phyloP scores from a whole-genome alignment of 192 early-diverging fungal species.

The Gigaspora rosea region DNA sequence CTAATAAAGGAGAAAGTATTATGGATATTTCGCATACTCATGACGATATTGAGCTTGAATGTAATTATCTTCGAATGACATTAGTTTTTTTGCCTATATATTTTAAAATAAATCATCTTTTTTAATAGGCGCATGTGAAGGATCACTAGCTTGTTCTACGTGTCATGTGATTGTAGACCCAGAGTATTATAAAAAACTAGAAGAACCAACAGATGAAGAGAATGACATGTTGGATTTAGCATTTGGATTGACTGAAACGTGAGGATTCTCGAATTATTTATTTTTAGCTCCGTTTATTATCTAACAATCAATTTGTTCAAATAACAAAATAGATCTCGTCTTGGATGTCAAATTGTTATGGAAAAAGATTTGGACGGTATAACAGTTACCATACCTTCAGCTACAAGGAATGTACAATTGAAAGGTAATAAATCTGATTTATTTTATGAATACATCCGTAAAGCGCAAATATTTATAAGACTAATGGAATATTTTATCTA shows the following conservation, averaged over 20 bases:
- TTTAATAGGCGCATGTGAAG: slow-evolving; percentile 84
- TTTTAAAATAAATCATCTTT: not conserved
- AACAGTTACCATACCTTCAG: slow-evolving; percentile 84
- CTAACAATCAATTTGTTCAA: not conserved
- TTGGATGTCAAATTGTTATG: slow-evolving; percentile 93
- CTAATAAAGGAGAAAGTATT: slow-evolving; percentile 83
- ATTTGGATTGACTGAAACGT: slow-evolving; percentile 95
- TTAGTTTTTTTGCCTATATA: not conserved
- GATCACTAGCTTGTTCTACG: slow-evolving; percentile 91
- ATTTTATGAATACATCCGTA: too few relatives aligned
- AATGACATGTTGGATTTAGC: slow-evolving; percentile 98
- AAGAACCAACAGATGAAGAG: slow-evolving; percentile 95
- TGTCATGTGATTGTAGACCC: slow-evolving; percentile 91
- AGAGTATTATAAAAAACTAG: slow-evolving; percentile 79
- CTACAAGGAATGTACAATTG: slow-evolving; percentile 71
- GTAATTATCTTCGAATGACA: slow-evolving; percentile 42
- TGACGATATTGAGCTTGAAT: slow-evolving; percentile 87
- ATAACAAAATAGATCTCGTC: slow-evolving; percentile 64
- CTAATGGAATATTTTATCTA: too few relatives aligned
- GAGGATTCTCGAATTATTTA: slow-evolving; percentile 35
- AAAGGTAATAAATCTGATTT: slow-evolving; percentile 20
- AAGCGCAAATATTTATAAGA: too few relatives aligned
- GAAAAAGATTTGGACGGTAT: slow-evolving; percentile 84
- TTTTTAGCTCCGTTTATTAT: not conserved
- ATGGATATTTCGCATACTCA: slow-evolving; percentile 90